Evolutionary conservation across 441 rosid species (phyloP), one percentile per base, ranked within the genome.

Genomic region (Oxalis stricta): DNA sequence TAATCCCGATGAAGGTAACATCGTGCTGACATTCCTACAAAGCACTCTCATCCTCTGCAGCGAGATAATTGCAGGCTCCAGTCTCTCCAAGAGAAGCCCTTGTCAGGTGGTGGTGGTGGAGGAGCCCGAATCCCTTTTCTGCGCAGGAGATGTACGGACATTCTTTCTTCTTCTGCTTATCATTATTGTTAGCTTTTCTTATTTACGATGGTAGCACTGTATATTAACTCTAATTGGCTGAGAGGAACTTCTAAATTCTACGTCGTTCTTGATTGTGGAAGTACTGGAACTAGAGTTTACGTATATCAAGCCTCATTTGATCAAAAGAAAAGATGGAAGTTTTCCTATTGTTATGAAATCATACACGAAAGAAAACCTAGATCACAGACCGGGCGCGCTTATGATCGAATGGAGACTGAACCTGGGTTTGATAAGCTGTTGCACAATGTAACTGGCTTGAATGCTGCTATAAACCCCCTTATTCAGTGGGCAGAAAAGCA

Each of bases 201-300:
- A 65, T 64, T 38, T 86, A 69, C 66, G 52, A 69, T 64, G 44
- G 63, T 59, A 38, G n/a, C 74, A 38, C 56, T 69, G 60, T 81
- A 66, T 56, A 48, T 71, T 53, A 68, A 79, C 66, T 72, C 87
- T 45, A 67, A 75, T 70, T 83, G 83, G 91, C 73, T 77, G 41
- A 70, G 59, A 31, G 91, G 82, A 52, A 64, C 70, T 18, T 77
- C 95, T 24, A 81, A 76, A 58, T 91, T 66, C 59, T 91, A 81
- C 43, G 85, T 91, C 46, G 93, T 91, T 65, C 85, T 91, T 58
- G 99, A 91, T 53, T 86, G 99, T 65, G 99, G 99, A 64, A 91
- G 99, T 65, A 91, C 99, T 3, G 98, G 99, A 59, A 91, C 96
- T 59, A 79, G 96, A 44, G 95, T 75, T 41, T 72, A 70, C 55